Percentiles rank a stretch among this genome's conserved stretches.
These are phyloP conservation scores for Rhamnella rubrinervis DNA, from an alignment of 331 rosid species.

Conservation along the genomic window DNA sequence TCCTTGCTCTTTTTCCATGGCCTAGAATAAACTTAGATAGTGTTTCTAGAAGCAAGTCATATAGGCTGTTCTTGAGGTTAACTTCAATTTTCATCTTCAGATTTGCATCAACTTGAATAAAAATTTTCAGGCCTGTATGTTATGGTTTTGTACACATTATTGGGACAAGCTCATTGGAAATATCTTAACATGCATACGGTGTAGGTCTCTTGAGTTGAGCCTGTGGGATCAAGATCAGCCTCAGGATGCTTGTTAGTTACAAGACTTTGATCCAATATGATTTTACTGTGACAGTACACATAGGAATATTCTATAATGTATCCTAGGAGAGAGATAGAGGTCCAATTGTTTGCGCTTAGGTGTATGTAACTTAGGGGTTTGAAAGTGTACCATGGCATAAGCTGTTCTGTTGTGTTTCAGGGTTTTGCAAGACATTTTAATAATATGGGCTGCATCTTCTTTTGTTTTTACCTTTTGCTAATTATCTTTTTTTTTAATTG, in stretches of 20 bases:
- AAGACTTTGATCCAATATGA: too few relatives aligned
- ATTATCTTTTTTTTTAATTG: not conserved
- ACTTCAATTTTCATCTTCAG: not conserved
- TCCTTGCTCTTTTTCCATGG: not conserved
- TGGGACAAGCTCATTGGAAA: too few relatives aligned
- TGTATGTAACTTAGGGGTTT: too few relatives aligned
- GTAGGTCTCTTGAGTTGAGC: too few relatives aligned
- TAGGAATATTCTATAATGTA: too few relatives aligned
- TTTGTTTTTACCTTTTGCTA: not conserved
- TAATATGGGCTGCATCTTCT: not conserved
- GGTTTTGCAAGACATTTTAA: not conserved
- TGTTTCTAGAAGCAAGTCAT: not conserved
- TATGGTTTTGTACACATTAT: not conserved
- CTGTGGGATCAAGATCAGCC: too few relatives aligned
- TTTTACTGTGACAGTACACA: too few relatives aligned
- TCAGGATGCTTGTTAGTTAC: too few relatives aligned
- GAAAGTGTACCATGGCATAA: not conserved
- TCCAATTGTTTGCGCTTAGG: too few relatives aligned
- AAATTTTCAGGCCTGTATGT: not conserved
- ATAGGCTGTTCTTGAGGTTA: not conserved
- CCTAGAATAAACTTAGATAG: not conserved
- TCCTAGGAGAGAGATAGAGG: too few relatives aligned
- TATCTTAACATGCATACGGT: too few relatives aligned
- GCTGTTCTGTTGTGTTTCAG: slow-evolving; percentile 3
- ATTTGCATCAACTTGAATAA: not conserved